These are phyloP conservation scores for Naegleria gruberi DNA, from an alignment of 208 protist genomes.

Conservation along the genomic window DNA sequence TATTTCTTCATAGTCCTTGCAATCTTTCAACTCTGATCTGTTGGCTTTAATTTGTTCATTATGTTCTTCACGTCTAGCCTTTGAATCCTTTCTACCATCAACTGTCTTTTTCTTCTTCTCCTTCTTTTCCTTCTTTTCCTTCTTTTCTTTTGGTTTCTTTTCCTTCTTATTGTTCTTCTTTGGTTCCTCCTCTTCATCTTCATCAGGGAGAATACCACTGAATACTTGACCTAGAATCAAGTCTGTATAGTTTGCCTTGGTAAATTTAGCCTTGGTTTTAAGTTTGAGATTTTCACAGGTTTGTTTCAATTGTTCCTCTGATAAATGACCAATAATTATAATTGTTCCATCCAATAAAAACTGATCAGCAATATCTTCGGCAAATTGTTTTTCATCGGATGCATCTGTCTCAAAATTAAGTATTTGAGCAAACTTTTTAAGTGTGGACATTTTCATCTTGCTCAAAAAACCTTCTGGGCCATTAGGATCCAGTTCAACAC, in stretches of 20 bases:
- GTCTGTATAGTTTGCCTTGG: background rate
- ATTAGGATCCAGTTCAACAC: background rate
- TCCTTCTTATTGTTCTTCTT: background rate
- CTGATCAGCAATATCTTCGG: slow-evolving; percentile 3
- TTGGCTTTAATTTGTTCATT: background rate
- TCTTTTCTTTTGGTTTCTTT: background rate
- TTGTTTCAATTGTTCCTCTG: background rate
- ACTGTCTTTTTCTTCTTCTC: background rate
- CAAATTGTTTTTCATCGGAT: background rate
- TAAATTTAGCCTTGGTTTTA: too few relatives aligned
- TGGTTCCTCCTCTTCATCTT: background rate
- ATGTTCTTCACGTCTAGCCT: background rate
- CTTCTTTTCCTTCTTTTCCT: background rate
- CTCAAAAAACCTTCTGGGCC: background rate
- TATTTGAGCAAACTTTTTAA: background rate
- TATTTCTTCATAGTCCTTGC: background rate
- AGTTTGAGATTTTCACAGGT: background rate
- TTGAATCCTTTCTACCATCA: background rate
- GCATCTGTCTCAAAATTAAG: slow-evolving; percentile 15
- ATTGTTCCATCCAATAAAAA: background rate
- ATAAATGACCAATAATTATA: background rate
- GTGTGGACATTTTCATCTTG: background rate
- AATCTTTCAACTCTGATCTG: background rate
- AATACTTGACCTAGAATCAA: background rate
- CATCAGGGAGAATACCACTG: background rate